Percentiles rank a stretch among this genome's conserved stretches.
These are phyloP conservation scores for Acanthamoeba royreba DNA, from an alignment of 208 protist species.

Conservation along the genomic window DNA sequence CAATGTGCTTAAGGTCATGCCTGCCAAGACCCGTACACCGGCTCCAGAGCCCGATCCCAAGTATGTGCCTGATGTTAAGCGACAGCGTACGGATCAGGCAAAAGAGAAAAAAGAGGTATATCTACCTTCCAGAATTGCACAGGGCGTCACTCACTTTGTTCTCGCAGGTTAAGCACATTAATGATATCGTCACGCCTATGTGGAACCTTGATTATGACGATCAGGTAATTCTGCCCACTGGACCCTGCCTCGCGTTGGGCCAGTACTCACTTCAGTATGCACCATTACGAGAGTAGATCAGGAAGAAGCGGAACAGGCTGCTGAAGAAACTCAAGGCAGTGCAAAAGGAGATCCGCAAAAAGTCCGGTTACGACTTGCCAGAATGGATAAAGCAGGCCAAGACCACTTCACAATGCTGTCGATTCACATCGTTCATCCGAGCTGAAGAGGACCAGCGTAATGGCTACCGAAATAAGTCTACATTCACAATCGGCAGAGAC, in stretches of 20 bases:
- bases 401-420: neutral
- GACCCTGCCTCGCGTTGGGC: no score
- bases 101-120: neutral
- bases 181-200: constrained; percentile 17
- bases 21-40: neutral
- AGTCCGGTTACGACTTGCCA: neutral
- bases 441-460: neutral
- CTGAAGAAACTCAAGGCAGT: constrained; percentile 11
- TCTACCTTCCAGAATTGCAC: neutral
- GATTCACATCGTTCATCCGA: neutral
- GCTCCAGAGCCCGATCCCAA: neutral
- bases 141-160: no score
- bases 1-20: neutral
- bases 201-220: neutral
- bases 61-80: neutral
- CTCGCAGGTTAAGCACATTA: constrained; percentile 32
- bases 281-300: no score
- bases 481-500: constrained; percentile 24
- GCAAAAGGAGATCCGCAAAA: constrained; percentile 6
- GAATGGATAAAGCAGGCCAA: neutral
- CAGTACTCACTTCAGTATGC: no score
- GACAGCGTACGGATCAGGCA: neutral
- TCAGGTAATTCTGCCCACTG: neutral
- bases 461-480: constrained; percentile 37
- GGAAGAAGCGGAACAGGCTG: neutral